phyloP scores from a whole-genome alignment of 2,329 filamentous ascomycete species.

The Cytospora paraplurivora region DNA sequence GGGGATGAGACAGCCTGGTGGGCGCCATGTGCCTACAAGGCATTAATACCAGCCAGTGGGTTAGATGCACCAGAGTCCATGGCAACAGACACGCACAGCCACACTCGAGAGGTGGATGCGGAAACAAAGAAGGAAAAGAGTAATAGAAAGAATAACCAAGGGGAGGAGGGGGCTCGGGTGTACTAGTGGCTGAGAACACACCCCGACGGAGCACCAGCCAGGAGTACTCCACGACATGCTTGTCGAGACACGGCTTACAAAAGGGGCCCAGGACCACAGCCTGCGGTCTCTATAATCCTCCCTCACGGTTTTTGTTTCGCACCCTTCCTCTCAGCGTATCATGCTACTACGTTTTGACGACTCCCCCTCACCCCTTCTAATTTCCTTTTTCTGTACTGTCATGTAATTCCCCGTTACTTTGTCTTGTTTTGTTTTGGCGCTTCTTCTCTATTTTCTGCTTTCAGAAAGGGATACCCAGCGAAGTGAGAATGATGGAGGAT shows the following conservation, averaged over 20 bases:
- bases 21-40: background rate
- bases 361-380: background rate
- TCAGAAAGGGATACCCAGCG: constrained; percentile 30
- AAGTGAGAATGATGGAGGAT: constrained; percentile 10
- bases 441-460: constrained; percentile 22
- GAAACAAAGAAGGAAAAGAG: background rate
- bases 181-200: too few relatives aligned
- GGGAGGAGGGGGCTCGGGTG: background rate
- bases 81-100: background rate
- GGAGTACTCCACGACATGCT: too few relatives aligned
- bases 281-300: background rate
- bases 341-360: constrained; percentile 27
- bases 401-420: constrained; percentile 27
- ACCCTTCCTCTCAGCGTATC: constrained; percentile 19
- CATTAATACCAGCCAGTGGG: background rate
- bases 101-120: background rate
- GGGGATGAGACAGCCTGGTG: background rate
- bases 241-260: too few relatives aligned
- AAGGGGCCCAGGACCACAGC: background rate
- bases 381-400: constrained; percentile 25
- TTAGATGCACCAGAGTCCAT: background rate
- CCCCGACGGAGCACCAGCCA: too few relatives aligned
- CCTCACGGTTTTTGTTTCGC: constrained; percentile 5
- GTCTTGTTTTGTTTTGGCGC: constrained; percentile 7
- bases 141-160: background rate